Conservation (phyloP, 2,329 filamentous ascomycete species). For the Alternaria panax region DNA sequence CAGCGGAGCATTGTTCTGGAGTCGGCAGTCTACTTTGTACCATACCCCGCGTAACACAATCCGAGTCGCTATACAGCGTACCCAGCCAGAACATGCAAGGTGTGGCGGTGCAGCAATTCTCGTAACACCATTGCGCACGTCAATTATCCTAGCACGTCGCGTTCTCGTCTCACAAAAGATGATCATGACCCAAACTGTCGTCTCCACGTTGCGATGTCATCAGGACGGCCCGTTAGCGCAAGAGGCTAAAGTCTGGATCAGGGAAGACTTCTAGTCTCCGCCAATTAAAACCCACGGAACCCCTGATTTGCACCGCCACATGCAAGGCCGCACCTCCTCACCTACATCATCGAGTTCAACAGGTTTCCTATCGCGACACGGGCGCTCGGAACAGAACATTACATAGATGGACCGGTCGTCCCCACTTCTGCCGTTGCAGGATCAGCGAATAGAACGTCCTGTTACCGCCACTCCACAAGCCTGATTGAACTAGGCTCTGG, state of each 20-base stretch:
- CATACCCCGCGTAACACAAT: constrained; percentile 2
- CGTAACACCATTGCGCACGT: not conserved
- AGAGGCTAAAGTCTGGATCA: not conserved
- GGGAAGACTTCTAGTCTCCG: not conserved
- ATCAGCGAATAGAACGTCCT: not conserved
- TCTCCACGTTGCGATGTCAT: constrained; percentile 3
- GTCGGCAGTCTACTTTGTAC: constrained; percentile 4
- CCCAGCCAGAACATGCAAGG: not conserved
- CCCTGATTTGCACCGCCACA: constrained; percentile 5
- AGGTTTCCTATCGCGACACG: constrained; percentile 7
- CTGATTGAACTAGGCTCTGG: not conserved
- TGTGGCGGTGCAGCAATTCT: constrained; percentile 1
- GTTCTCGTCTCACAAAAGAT: not conserved
- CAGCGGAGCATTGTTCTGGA: constrained; percentile 5
- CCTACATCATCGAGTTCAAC: constrained; percentile 7
- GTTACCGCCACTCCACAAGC: not conserved
- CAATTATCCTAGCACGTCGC: not conserved
- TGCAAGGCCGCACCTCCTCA: constrained; percentile 3
- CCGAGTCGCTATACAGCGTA: not conserved
- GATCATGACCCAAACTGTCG: not conserved
- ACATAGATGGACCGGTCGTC: constrained; percentile 1
- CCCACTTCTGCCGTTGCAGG: not conserved
- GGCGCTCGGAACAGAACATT: constrained; percentile 3
- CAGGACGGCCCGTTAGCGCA: constrained; percentile 1
- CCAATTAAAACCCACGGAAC: not conserved